Base-by-base conservation (phyloP, 73 alveolate genomes). In the Urostyla sp. region DNA sequence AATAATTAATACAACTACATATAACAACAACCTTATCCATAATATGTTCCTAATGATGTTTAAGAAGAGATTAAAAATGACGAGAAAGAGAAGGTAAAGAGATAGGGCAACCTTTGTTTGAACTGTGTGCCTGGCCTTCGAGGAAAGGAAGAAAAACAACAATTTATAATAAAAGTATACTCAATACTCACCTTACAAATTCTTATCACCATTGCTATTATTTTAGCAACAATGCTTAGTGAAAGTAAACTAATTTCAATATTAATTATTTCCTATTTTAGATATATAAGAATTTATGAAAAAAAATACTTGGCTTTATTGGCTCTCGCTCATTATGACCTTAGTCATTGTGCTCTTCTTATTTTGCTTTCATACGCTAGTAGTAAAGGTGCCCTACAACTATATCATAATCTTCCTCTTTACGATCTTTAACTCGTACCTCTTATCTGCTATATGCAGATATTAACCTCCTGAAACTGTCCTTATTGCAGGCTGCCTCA, bases 401-500 rank as follows among this genome's bases (percentile, higher is more conserved):
- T 90, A 90, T 67, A 77, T 85, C 40, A 53, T 85, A 61, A 75
- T 90, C 36, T 44, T 53, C 20, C 16, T 78, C 50, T 90, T 77
- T 72, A 90, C 96, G 23, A 21, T 84, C 8, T 81, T 88, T 10
- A 91, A 61, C 32, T 82, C 96, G 55, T 90, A 85, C 72, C 4
- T 69, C 11, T 54, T 90, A 21, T 85, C 90, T 50, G 80, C 87
- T 55, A 90, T 90, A 6, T 85, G 96, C 72, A 57, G 87, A 8
- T 67, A 27, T 44, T 31, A 21, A 7, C 23, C 24, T 16, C 57
- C 69, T 10, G 67, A 69, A n/a, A 48, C 72, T 24, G 96, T 90
- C 40, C 75, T 90, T 37, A 90, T 90, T 88, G 96, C 96, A 21
- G 84, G 92, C 0, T 38, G 61, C 18, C 67, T 90, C 85, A 90